A percentile compares a stretch with the other conserved stretches of the same genome.
Evolutionary conservation across 2,329 filamentous ascomycete species (phyloP).

Genomic region (Chaetomium olivaceum): DNA sequence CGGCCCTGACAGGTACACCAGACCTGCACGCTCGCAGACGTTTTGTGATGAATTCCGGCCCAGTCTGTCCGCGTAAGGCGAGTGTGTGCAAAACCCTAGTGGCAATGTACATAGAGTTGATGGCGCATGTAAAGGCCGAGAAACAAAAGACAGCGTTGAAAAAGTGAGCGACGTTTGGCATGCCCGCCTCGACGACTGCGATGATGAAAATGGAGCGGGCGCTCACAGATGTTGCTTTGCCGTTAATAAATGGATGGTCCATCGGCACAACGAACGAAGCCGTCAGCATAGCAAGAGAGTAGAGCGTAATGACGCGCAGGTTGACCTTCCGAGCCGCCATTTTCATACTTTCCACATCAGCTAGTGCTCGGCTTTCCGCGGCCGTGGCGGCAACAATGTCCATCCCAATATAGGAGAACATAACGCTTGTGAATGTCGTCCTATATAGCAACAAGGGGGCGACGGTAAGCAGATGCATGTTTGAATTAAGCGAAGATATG

Average conservation of each 20-base stretch:
- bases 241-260: conserved; percentile 45
- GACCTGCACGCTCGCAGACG: conserved; percentile 40
- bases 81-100: conserved; percentile 42
- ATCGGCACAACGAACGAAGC: conserved; percentile 40
- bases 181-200: conserved; percentile 41
- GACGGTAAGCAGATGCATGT: background rate
- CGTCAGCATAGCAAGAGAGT: conserved; percentile 34
- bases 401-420: conserved; percentile 43
- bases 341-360: conserved; percentile 44
- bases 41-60: conserved; percentile 44
- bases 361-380: conserved; percentile 40
- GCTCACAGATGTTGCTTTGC: conserved; percentile 40
- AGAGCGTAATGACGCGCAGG: conserved; percentile 39
- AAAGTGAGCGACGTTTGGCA: conserved; percentile 41
- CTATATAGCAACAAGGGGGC: conserved; percentile 26
- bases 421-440: conserved; percentile 42
- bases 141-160: conserved; percentile 44
- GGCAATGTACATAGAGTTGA: conserved; percentile 43
- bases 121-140: conserved; percentile 42
- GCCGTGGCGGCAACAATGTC: conserved; percentile 44
- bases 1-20: conserved; percentile 43
- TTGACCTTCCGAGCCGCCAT: conserved; percentile 44
- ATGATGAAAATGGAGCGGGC: conserved; percentile 41
- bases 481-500: background rate
- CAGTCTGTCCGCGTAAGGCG: conserved; percentile 42